A percentile compares a stretch with the other conserved stretches of the same genome.
Evolutionary conservation across 169 alveolate genomes (phyloP).

Genomic region (Plasmodium malariae): DNA sequence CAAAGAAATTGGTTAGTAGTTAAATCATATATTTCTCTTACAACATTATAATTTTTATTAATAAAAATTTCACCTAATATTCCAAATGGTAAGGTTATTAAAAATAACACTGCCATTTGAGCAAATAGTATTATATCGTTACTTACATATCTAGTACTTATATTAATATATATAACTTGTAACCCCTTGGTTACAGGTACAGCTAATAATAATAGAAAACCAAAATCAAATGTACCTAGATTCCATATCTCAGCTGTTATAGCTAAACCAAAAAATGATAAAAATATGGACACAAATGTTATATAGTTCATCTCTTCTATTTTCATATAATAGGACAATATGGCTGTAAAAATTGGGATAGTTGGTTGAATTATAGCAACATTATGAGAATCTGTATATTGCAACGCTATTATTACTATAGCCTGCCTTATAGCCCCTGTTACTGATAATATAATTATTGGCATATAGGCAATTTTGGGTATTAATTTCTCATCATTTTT

Average conservation of each 20-base stretch:
- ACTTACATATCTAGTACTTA: conserved; percentile 75
- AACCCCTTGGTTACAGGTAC: conserved; percentile 74
- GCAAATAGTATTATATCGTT: conserved; percentile 70
- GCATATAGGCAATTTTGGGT: conserved; percentile 54
- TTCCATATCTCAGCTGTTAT: conserved; percentile 77
- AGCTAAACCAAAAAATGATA: conserved; percentile 77
- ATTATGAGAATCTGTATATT: conserved; percentile 75
- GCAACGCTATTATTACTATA: conserved; percentile 75
- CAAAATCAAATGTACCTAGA: conserved; percentile 34
- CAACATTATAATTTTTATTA: conserved; percentile 34
- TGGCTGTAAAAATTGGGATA: conserved; percentile 81
- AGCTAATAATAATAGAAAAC: conserved; percentile 50
- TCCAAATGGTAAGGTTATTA: conserved; percentile 72
- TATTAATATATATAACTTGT: conserved; percentile 73
- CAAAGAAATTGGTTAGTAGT: conserved; percentile 40
- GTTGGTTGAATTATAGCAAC: conserved; percentile 79
- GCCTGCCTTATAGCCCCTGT: conserved; percentile 81
- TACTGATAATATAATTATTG: conserved; percentile 54
- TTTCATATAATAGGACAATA: conserved; percentile 73
- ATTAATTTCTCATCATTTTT: conserved; percentile 49
- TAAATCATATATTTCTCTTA: conserved; percentile 25
- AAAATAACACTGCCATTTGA: conserved; percentile 62
- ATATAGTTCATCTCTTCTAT: conserved; percentile 75
- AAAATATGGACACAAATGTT: conserved; percentile 66
- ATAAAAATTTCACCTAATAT: conserved; percentile 75